These are phyloP conservation scores for Stephania cephalantha DNA, from an alignment of 164 flowering plant genomes.

Conservation along the genomic window DNA sequence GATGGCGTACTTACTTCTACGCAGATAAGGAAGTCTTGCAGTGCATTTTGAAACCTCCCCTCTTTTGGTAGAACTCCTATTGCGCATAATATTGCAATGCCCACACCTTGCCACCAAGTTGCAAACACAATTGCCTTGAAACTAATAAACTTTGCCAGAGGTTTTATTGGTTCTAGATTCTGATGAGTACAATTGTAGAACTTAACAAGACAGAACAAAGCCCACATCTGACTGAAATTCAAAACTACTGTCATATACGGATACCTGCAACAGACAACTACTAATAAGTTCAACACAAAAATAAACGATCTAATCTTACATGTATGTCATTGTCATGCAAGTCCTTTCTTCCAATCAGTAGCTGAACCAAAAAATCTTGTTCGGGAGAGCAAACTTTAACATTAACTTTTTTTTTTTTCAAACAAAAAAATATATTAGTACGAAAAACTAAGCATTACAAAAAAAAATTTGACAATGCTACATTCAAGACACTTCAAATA, in stretches of 20 bases:
- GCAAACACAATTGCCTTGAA: slow-evolving; percentile 95
- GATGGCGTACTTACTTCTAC: slow-evolving; percentile 53
- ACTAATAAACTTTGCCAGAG: slow-evolving; percentile 86
- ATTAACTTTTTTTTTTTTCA: no score
- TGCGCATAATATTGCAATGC: slow-evolving; percentile 58
- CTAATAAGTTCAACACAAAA: background rate
- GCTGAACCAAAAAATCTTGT: no score
- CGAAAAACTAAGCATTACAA: no score
- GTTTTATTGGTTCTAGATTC: slow-evolving; percentile 58
- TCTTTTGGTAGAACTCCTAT: slow-evolving; percentile 51
- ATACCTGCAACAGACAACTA: slow-evolving; percentile 44
- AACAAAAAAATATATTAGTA: no score
- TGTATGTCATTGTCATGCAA: background rate
- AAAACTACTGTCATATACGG: slow-evolving; percentile 75
- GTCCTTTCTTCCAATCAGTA: no score
- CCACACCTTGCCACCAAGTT: slow-evolving; percentile 99
- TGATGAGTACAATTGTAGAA: slow-evolving; percentile 78
- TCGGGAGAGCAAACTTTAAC: no score
- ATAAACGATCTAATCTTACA: background rate
- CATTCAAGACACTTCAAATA: no score
- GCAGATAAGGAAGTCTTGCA: slow-evolving; percentile 86
- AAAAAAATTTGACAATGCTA: no score
- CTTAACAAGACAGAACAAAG: slow-evolving; percentile 82
- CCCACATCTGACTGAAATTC: slow-evolving; percentile 99
- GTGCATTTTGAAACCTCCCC: slow-evolving; percentile 48